phyloP scores from a whole-genome alignment of 176 grass and related monocot species.

The Tillandsia fasciculata region DNA sequence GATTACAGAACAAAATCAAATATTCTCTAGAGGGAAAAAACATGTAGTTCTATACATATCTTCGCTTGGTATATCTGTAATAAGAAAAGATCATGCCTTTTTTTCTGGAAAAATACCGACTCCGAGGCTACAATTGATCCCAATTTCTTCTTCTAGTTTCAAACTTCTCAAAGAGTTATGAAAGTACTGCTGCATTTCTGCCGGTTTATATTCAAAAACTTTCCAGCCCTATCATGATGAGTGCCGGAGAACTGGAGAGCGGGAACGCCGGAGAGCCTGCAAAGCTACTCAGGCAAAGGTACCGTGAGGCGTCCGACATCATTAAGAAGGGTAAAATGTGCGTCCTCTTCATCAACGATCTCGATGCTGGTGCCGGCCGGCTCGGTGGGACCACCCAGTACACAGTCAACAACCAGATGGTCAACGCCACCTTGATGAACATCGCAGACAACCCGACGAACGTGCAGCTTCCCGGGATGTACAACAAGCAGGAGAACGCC shows the following conservation, averaged over 20 bases:
- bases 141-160: no score
- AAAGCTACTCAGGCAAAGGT: conserved; percentile 18
- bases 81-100: no score
- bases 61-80: no score
- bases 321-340: conserved; percentile 24
- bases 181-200: no score
- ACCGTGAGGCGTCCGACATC: conserved; percentile 16
- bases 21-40: no score
- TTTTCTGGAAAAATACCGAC: no score
- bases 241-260: conserved; percentile 21
- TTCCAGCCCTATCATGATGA: conserved; percentile 19
- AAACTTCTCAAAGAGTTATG: no score
- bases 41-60: no score
- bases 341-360: conserved; percentile 28
- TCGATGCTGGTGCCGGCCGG: conserved; percentile 15
- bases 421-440: conserved; percentile 27
- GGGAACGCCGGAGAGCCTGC: conserved; percentile 22
- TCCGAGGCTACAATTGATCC: no score
- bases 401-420: conserved; percentile 29
- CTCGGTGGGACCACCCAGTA: conserved; percentile 19
- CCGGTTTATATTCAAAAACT: no score
- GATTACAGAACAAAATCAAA: no score
- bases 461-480: conserved; percentile 24
- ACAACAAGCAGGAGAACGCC: conserved; percentile 23
- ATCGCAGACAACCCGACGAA: conserved; percentile 28